A percentile compares a stretch with the other conserved stretches of the same genome.
Conservation (phyloP, 495 filamentous ascomycete genomes). For the Astrothelium macrocarpum region DNA sequence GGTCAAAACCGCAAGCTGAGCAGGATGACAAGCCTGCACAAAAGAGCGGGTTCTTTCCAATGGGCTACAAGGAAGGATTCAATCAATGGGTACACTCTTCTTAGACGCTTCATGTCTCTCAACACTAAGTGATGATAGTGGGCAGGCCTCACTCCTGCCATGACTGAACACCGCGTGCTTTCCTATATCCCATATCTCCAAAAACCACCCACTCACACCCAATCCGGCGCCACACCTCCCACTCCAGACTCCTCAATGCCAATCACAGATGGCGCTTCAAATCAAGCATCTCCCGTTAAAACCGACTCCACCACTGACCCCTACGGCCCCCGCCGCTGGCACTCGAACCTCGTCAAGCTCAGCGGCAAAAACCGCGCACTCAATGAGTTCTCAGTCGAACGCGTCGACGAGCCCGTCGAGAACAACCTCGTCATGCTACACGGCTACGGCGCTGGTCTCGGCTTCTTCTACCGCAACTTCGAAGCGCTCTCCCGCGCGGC, state of each 20-base stretch:
- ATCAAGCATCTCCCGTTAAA: conserved; percentile 37
- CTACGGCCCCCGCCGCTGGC: conserved; percentile 77
- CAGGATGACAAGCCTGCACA: conserved; percentile 28
- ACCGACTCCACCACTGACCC: conserved; percentile 58
- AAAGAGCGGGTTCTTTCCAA: conserved; percentile 53
- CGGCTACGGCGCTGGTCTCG: conserved; percentile 89
- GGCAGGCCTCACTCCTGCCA: conserved; percentile 68
- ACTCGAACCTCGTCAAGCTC: conserved; percentile 72
- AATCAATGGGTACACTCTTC: conserved; percentile 70
- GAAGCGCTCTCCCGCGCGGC: conserved; percentile 65
- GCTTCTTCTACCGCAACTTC: conserved; percentile 97
- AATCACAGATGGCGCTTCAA: conserved; percentile 33
- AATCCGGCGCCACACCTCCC: conserved; percentile 48
- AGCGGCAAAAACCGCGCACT: conserved; percentile 76
- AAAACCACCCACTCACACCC: conserved; percentile 58
- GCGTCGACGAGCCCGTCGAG: conserved; percentile 62
- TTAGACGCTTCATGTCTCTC: background rate
- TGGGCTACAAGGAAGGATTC: conserved; percentile 85
- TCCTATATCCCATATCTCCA: conserved; percentile 78
- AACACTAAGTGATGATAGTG: conserved; percentile 46
- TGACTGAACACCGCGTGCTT: conserved; percentile 83
- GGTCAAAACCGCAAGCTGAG: conserved; percentile 34
- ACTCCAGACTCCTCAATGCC: conserved; percentile 26
- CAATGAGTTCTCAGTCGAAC: conserved; percentile 88
- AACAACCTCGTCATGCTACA: conserved; percentile 95